Percentiles rank a stretch among this genome's conserved stretches.
Evolutionary conservation across 805 yeast genomes (phyloP).

Genomic region (Kuraishia molischiana): DNA sequence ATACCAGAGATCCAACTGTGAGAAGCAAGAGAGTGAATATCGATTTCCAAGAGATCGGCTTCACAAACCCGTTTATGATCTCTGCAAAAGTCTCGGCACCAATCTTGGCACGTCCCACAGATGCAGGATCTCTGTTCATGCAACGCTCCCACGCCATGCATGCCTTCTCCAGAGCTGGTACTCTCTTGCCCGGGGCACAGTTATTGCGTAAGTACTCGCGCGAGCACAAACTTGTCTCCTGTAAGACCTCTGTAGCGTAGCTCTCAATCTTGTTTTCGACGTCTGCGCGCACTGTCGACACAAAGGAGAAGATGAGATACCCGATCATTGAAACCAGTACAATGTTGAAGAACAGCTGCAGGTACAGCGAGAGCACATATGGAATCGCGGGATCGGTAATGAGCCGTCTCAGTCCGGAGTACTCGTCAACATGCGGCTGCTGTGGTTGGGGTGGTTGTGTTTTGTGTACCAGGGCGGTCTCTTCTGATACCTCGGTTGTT

Average conservation of each 20-base stretch:
- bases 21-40: constrained; percentile 36
- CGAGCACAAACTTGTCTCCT: constrained; percentile 60
- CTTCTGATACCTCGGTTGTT: constrained; percentile 2
- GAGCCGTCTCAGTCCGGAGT: constrained; percentile 1
- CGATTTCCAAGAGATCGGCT: constrained; percentile 63
- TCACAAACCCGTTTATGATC: constrained; percentile 65
- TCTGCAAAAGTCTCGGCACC: constrained; percentile 82
- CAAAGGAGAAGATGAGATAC: constrained; percentile 39
- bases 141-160: constrained; percentile 77
- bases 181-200: constrained; percentile 55
- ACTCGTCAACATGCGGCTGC: neutral
- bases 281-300: constrained; percentile 49
- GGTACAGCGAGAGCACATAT: constrained; percentile 45
- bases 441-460: neutral
- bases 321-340: constrained; percentile 39
- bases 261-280: constrained; percentile 61
- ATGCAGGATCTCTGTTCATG: constrained; percentile 68
- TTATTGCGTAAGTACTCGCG: constrained; percentile 61
- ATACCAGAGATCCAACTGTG: constrained; percentile 40
- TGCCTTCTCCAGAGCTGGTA: constrained; percentile 61
- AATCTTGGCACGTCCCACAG: constrained; percentile 52
- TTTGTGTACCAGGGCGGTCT: constrained; percentile 5
- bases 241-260: constrained; percentile 47
- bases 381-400: constrained; percentile 40
- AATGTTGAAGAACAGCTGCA: constrained; percentile 54